Evolutionary conservation across 1,284 basidiomycete genomes (phyloP).

Genomic region (Microbotryum violaceum): DNA sequence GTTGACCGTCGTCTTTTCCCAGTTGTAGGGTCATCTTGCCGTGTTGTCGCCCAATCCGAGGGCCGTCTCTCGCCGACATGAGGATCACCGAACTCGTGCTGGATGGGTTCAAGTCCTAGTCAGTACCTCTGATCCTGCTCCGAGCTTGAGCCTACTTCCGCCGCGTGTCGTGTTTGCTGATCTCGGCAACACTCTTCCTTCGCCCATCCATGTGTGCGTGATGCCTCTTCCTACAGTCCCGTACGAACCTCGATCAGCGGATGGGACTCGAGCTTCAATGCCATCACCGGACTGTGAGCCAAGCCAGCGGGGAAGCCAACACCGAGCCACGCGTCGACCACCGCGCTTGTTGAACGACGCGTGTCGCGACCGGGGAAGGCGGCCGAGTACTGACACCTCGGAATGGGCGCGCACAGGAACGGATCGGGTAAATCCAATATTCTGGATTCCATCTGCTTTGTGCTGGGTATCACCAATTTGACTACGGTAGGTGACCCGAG

Average conservation of each 20-base stretch:
- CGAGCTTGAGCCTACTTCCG: background rate
- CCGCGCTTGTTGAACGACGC: too few relatives aligned
- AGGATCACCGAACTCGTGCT: constrained; percentile 45
- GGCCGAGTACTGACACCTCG: background rate
- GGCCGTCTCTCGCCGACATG: constrained; percentile 30
- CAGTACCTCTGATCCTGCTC: background rate
- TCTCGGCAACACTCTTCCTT: constrained; percentile 8
- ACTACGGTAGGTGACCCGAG: constrained; percentile 52
- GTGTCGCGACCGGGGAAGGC: too few relatives aligned
- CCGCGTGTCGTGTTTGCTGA: background rate
- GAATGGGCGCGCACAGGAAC: constrained; percentile 31
- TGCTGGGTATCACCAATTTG: constrained; percentile 93
- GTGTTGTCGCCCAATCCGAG: constrained; percentile 38
- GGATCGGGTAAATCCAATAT: constrained; percentile 86
- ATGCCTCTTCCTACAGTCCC: constrained; percentile 13
- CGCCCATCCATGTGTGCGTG: background rate
- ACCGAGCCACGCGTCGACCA: background rate
- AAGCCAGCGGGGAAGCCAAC: background rate
- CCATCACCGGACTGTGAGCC: constrained; percentile 41
- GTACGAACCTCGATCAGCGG: constrained; percentile 43
- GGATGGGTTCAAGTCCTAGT: constrained; percentile 46
- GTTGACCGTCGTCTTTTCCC: constrained; percentile 75
- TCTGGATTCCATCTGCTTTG: constrained; percentile 93
- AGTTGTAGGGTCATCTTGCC: constrained; percentile 96
- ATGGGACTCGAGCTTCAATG: constrained; percentile 46